Conservation (phyloP, 192 early-diverging fungal genomes). For the Chytriomyces sp. region DNA sequence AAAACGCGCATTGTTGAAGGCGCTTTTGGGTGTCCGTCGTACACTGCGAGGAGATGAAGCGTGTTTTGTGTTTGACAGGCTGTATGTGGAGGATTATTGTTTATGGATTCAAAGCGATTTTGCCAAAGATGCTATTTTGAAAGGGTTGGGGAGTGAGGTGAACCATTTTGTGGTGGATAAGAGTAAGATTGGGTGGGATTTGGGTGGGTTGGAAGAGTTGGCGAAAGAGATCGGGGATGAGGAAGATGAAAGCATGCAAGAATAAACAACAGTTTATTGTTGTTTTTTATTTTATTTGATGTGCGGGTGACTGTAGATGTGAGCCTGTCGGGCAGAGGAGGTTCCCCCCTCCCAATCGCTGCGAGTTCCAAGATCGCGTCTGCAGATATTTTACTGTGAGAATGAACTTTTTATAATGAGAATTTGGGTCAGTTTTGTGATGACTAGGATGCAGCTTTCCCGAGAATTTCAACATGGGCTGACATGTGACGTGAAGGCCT, state of each 20-base stretch:
- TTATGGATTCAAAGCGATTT: conserved; percentile 86
- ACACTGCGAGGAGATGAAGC: conserved; percentile 85
- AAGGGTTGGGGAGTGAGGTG: conserved; percentile 81
- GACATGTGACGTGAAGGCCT: no score
- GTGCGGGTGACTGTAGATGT: no score
- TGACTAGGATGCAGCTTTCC: no score
- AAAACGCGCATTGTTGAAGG: conserved; percentile 77
- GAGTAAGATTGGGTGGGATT: conserved; percentile 72
- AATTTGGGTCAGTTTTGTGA: no score
- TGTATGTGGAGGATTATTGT: conserved; percentile 95
- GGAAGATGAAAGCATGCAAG: conserved; percentile 6
- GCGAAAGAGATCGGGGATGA: conserved; percentile 55
- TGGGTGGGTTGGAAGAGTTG: conserved; percentile 80
- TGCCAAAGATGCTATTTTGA: conserved; percentile 74
- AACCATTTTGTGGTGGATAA: conserved; percentile 73
- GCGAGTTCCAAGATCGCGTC: no score
- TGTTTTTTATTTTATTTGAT: no score
- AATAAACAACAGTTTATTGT: not conserved
- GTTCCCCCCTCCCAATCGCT: no score
- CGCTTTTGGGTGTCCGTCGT: conserved; percentile 75
- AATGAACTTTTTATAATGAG: no score
- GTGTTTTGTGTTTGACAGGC: conserved; percentile 85
- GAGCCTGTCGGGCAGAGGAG: no score
- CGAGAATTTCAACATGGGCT: no score
- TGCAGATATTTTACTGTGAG: no score